A percentile compares a stretch with the other conserved stretches of the same genome.
phyloP scores from a whole-genome alignment of 768 basidiomycete species.

The Lentinula raphanica region DNA sequence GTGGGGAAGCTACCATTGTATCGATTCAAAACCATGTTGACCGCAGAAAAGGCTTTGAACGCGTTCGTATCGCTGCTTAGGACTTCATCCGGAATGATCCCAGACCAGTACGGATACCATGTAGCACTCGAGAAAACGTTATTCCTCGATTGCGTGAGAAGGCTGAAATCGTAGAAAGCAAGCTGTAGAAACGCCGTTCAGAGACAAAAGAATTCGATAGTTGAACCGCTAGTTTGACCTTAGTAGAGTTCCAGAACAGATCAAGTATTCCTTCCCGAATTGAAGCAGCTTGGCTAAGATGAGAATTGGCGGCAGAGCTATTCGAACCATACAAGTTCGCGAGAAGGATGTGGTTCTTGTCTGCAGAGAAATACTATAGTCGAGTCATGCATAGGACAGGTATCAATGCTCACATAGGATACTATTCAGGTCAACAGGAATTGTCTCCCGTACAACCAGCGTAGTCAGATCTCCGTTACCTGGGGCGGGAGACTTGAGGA shows the following conservation, averaged over 20 bases:
- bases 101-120: slow-evolving; percentile 85
- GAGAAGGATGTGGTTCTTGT: slow-evolving; percentile 57
- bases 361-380: slow-evolving; percentile 25
- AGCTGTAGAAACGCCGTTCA: slow-evolving; percentile 26
- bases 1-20: slow-evolving; percentile 87
- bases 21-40: slow-evolving; percentile 74
- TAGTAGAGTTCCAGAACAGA: slow-evolving; percentile 75
- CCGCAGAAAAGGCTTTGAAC: slow-evolving; percentile 65
- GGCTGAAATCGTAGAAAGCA: slow-evolving; percentile 91
- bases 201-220: neutral
- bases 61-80: slow-evolving; percentile 51
- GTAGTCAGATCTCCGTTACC: slow-evolving; percentile 55
- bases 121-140: slow-evolving; percentile 66
- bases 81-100: slow-evolving; percentile 74
- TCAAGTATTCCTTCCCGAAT: slow-evolving; percentile 75
- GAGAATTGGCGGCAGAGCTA: slow-evolving; percentile 36
- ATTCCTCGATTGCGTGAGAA: slow-evolving; percentile 61
- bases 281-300: slow-evolving; percentile 49
- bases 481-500: slow-evolving; percentile 30
- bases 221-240: slow-evolving; percentile 28
- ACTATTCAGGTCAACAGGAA: slow-evolving; percentile 79
- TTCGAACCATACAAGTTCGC: slow-evolving; percentile 52
- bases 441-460: slow-evolving; percentile 61
- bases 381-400: neutral
- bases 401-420: slow-evolving; percentile 61